phyloP scores from a whole-genome alignment of 1,284 basidiomycete genomes.

The Apiotrichum brassicae region DNA sequence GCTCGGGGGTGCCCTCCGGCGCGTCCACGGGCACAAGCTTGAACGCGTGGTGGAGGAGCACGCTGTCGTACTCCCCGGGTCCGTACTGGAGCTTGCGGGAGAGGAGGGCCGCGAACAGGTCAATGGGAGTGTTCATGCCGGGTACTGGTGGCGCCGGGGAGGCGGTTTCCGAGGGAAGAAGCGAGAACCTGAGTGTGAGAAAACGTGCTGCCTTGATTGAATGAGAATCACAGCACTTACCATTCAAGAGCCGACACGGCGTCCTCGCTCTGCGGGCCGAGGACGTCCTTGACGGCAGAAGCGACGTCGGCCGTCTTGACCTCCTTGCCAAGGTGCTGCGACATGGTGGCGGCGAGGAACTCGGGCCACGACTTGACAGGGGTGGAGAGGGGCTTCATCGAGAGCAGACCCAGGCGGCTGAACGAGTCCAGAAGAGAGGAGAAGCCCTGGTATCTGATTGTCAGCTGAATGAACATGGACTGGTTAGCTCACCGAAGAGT shows the following conservation, averaged over 20 bases:
- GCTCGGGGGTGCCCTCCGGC: slow-evolving; percentile 36
- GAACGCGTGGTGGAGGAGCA: slow-evolving; percentile 79
- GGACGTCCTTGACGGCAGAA: neutral
- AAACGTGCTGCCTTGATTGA: neutral
- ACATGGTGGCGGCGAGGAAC: slow-evolving; percentile 16
- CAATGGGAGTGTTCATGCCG: slow-evolving; percentile 55
- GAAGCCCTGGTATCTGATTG: slow-evolving; percentile 90
- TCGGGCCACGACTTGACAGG: slow-evolving; percentile 29
- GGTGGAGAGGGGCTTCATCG: slow-evolving; percentile 42
- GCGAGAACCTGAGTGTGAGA: slow-evolving; percentile 34
- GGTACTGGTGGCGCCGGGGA: slow-evolving; percentile 5
- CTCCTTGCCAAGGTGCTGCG: slow-evolving; percentile 1
- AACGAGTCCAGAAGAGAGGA: slow-evolving; percentile 68
- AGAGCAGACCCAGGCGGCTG: slow-evolving; percentile 66
- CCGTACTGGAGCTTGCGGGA: slow-evolving; percentile 67
- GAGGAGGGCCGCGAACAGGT: slow-evolving; percentile 70
- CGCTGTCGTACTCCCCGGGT: slow-evolving; percentile 73
- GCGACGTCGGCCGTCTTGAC: slow-evolving; percentile 3
- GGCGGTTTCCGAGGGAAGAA: slow-evolving; percentile 40
- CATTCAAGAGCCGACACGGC: slow-evolving; percentile 56
- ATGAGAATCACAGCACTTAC: no score
- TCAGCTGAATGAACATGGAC: no score
- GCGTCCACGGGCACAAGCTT: slow-evolving; percentile 27
- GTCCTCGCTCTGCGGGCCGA: slow-evolving; percentile 31
- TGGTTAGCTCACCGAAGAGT: no score